phyloP scores from a whole-genome alignment of 2,329 filamentous ascomycete species.

The Botrytis medusae region DNA sequence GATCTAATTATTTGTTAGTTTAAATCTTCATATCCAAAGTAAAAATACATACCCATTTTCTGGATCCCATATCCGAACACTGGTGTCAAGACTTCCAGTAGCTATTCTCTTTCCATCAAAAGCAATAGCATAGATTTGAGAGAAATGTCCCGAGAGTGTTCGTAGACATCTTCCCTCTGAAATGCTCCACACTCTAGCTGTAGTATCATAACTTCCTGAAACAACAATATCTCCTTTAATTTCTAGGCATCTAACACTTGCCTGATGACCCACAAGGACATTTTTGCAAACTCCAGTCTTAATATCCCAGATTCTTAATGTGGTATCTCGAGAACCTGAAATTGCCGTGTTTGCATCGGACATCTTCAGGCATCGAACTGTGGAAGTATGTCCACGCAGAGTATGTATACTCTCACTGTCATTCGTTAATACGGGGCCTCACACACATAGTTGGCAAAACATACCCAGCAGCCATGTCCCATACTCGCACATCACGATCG shows the following conservation, averaged over 20 bases:
- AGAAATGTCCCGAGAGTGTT: slow-evolving; percentile 91
- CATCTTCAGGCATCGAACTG: slow-evolving; percentile 97
- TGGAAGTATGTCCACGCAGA: slow-evolving; percentile 91
- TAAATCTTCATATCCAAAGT: slow-evolving; percentile 29
- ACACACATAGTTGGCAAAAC: slow-evolving; percentile 41
- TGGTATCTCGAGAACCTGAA: slow-evolving; percentile 93
- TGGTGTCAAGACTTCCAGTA: slow-evolving; percentile 94
- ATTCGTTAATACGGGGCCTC: slow-evolving; percentile 32
- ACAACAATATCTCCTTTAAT: slow-evolving; percentile 96
- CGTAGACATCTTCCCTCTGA: slow-evolving; percentile 90
- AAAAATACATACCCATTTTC: slow-evolving; percentile 66
- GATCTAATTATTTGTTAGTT: slow-evolving; percentile 40
- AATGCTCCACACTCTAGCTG: slow-evolving; percentile 96
- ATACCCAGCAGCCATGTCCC: slow-evolving; percentile 92
- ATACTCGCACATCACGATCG: slow-evolving; percentile 93
- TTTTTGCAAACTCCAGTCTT: slow-evolving; percentile 83
- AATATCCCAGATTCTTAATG: slow-evolving; percentile 92
- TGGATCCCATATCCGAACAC: slow-evolving; percentile 95
- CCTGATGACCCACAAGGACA: slow-evolving; percentile 90
- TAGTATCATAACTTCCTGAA: slow-evolving; percentile 98
- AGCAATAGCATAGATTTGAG: slow-evolving; percentile 97
- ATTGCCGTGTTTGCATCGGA: slow-evolving; percentile 91
- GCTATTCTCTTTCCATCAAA: slow-evolving; percentile 94
- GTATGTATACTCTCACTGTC: slow-evolving; percentile 72
- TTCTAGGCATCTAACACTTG: slow-evolving; percentile 90